A percentile compares a stretch with the other conserved stretches of the same genome.
These are phyloP conservation scores for Turritis glabra DNA, from an alignment of 345 rosid genomes.

Conservation along the genomic window DNA sequence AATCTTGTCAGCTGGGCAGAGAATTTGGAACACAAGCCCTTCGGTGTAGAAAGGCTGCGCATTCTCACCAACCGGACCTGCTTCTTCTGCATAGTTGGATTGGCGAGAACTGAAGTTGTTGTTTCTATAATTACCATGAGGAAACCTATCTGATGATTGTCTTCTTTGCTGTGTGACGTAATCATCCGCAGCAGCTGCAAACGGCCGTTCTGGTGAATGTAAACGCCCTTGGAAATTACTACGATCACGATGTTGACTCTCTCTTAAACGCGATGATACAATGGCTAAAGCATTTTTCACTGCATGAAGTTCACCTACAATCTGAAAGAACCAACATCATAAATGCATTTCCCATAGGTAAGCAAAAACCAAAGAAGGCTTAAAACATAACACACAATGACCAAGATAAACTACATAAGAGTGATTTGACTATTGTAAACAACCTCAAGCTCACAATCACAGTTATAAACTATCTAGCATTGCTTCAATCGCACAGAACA, in stretches of 20 bases:
- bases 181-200: conserved; percentile 80
- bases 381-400: conserved; percentile 11
- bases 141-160: conserved; percentile 57
- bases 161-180: conserved; percentile 63
- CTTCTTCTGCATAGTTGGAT: conserved; percentile 52
- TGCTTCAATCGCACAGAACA: not conserved
- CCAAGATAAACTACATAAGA: not conserved
- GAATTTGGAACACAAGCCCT: conserved; percentile 86
- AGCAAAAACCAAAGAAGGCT: conserved; percentile 1
- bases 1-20: conserved; percentile 86
- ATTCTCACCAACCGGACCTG: conserved; percentile 52
- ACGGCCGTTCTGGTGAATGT: conserved; percentile 73
- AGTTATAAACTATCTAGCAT: not conserved
- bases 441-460: not conserved
- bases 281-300: conserved; percentile 79
- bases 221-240: conserved; percentile 71
- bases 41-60: conserved; percentile 61
- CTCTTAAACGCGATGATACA: conserved; percentile 85
- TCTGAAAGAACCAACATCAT: conserved; percentile 44
- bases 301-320: conserved; percentile 75
- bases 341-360: conserved; percentile 8
- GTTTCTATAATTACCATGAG: conserved; percentile 53
- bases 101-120: conserved; percentile 55
- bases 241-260: conserved; percentile 97
- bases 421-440: not conserved